These are phyloP conservation scores for Salix brachista DNA, from an alignment of 345 rosid genomes.

Conservation along the genomic window DNA sequence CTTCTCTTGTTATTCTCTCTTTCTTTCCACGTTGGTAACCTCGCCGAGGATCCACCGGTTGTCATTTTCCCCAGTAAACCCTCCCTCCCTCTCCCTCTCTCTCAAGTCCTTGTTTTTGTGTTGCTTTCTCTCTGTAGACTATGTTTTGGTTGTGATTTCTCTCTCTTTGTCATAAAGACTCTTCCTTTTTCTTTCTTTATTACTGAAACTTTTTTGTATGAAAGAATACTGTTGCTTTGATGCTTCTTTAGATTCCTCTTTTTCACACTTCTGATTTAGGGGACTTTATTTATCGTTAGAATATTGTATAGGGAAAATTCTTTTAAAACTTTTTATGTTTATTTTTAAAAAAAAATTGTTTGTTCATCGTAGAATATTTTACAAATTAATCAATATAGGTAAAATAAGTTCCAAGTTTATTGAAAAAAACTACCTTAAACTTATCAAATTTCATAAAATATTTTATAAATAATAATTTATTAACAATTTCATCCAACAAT, in stretches of 20 bases:
- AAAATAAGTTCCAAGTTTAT: too few relatives aligned
- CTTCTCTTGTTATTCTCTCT: slow-evolving; percentile 34
- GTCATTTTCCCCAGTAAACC: slow-evolving; percentile 24
- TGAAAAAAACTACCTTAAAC: too few relatives aligned
- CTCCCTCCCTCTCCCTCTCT: background rate
- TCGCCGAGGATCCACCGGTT: slow-evolving; percentile 28
- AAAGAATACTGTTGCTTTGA: too few relatives aligned
- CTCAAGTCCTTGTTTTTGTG: background rate
- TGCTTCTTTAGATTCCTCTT: background rate
- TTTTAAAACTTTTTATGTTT: too few relatives aligned
- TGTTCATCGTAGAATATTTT: too few relatives aligned
- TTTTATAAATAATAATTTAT: too few relatives aligned
- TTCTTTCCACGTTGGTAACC: slow-evolving; percentile 32
- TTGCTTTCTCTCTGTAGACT: background rate
- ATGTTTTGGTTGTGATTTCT: background rate
- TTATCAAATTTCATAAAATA: too few relatives aligned
- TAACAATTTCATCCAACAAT: too few relatives aligned
- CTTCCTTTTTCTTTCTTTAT: slow-evolving; percentile 23
- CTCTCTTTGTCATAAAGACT: slow-evolving; percentile 11
- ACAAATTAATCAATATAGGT: too few relatives aligned
- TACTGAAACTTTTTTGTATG: background rate
- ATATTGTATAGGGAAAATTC: too few relatives aligned
- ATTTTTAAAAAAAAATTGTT: too few relatives aligned
- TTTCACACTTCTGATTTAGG: background rate
- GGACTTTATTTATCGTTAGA: background rate